Evolutionary conservation across 306 rosid species (phyloP).

Genomic region (Ormosia semicastrata): DNA sequence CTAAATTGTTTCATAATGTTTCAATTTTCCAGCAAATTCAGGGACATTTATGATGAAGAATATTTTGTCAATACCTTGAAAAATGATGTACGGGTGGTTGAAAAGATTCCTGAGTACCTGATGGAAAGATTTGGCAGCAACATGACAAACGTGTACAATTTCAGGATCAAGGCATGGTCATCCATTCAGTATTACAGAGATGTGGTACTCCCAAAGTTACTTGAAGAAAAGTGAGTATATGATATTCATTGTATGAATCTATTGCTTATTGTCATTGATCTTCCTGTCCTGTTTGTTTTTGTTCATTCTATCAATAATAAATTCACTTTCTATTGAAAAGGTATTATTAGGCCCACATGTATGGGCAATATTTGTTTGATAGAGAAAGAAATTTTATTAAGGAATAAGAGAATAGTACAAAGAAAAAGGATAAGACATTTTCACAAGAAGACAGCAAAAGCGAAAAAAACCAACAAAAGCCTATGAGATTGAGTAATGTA

Average conservation of each 20-base stretch:
- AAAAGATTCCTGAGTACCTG: constrained; percentile 76
- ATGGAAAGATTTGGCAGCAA: constrained; percentile 97
- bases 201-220: constrained; percentile 81
- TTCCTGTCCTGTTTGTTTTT: neutral
- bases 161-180: constrained; percentile 97
- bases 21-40: constrained; percentile 74
- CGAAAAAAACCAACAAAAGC: too few relatives aligned
- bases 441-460: too few relatives aligned
- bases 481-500: too few relatives aligned
- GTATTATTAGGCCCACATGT: neutral
- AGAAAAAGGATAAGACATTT: too few relatives aligned
- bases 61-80: constrained; percentile 64
- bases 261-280: neutral
- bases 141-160: constrained; percentile 89
- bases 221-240: constrained; percentile 84
- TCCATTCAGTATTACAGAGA: constrained; percentile 79
- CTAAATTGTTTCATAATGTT: constrained; percentile 2
- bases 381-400: too few relatives aligned
- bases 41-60: constrained; percentile 84
- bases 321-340: neutral
- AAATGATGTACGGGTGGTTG: constrained; percentile 83
- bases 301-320: neutral
- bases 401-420: too few relatives aligned
- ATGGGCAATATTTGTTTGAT: neutral
- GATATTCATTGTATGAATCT: constrained; percentile 12